Base-by-base conservation (phyloP, 2,329 filamentous ascomycete species). In the Escovopsis weberi region DNA sequence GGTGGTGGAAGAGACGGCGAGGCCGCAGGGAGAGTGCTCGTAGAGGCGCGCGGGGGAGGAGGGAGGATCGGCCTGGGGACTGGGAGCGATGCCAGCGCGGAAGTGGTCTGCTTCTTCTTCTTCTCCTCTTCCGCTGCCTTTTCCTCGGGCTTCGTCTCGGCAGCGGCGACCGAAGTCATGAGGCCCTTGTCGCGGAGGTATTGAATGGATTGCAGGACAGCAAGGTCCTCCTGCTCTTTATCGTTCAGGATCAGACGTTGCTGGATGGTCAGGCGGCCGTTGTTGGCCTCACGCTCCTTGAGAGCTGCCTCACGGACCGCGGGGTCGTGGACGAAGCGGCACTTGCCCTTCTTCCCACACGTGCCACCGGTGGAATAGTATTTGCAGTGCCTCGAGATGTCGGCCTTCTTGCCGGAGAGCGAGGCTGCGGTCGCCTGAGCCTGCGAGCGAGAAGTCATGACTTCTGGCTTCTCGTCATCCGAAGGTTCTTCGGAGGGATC, bases 261-360 rank as follows among this genome's bases (percentile, higher is more conserved):
- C 58, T 77, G 72, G 43, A 81, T 69, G 4, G 78, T 81, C 60
- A 80, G 70, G 40, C 74, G 72, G 38, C 78, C 78, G 46, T 78
- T 75, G 51, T 81, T 81, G 52, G 69, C 67, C 52, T 78, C 75
- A 45, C 76, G 72, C 55, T 80, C 77, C 53, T 69, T 72, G 39
- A 81, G 65, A 44, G 77, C 77, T 49, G 74, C 74, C 53, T 78
- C 74, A 50, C 78, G 69, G 45, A 78, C 72, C 48, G 72, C 70
- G 15, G 71, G 69, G 55, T 82, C 78, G 58, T 82, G 78, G 49
- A 80, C 75, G 62, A 82, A 82, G 62, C 78, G 78, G 66, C 78
- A 82, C 75, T 81, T 81, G 75, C 75, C 75, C 71, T 80, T 80
- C 69, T 82, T 82, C 41, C 77, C 78, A 61, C 78, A 82, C 45